Evolutionary conservation across 2,329 filamentous ascomycete species (phyloP), one percentile per base, ranked within the genome.

Genomic region (Colletotrichum tropicicola): DNA sequence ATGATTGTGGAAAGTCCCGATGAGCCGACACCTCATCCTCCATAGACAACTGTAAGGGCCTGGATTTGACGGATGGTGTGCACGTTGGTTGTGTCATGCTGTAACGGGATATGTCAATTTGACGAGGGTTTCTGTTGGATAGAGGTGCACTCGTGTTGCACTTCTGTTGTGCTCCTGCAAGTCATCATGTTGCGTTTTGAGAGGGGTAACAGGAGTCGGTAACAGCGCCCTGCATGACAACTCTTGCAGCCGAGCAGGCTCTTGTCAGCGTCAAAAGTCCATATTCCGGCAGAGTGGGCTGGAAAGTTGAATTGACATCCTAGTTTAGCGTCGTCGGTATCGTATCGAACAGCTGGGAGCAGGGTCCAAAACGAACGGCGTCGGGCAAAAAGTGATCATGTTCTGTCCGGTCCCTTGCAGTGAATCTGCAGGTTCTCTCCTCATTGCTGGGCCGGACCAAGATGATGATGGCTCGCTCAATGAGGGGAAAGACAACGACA

Each of bases 101-200:
- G 9, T 13, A 8, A 35, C 30, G 30, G 30, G 9, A 13, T 13
- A 35, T 13, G 30, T 35, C 15, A 13, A 8, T 35, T 35, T 35
- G 30, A 35, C 15, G 9, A 35, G 9, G 30, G 30, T n/a, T n/a
- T n/a, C n/a, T n/a, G n/a, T n/a, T n/a, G n/a, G n/a, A n/a, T n/a
- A n/a, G n/a, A n/a, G 15, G 30, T 8, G 30, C 4, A 35, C 30
- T 35, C 9, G 41, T 17, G 12, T 41, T 21, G 19, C 41, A 13
- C 12, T 44, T 44, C 9, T 13, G 49, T 28, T 17, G 27, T 12
- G 44, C 17, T 25, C 52, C 37, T 64, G 60, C 47, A 59, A 64
- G 60, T 59, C 60, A 59, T 64, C 48, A n/a, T n/a, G 47, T 64
- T 59, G 21, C 55, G 45, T 17, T 23, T 21, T 13, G 23, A n/a